Base-by-base conservation (phyloP, 2,329 filamentous ascomycete genomes). In the Fusarium duplospermum region DNA sequence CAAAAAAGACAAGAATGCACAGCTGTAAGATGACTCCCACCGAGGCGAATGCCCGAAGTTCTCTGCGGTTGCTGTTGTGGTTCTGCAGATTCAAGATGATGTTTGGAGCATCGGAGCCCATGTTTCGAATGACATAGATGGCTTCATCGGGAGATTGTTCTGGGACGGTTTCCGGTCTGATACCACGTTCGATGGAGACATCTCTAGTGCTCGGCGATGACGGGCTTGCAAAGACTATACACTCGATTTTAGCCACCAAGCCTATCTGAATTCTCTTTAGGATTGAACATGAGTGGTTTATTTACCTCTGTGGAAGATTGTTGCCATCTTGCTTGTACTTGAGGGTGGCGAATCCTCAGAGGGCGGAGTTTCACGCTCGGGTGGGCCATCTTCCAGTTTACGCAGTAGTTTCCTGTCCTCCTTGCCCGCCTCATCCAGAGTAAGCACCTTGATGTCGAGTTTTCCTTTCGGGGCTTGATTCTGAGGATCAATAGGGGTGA, bases 371-470 rank as follows among this genome's bases (percentile, higher is more conserved):
- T 47, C 7, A 24, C 22, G 2, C 3, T 6, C 9, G n/a, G 40
- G 10, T 11, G 29, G 31, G 31, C 11, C 11, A 0, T 33, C 11
- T 33, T 13, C 31, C 9, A 31, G 29, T 10, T 31, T 33, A 3
- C 33, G 33, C 11, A 45, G 9, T 1, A 50, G 45, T 9, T n/a
- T 52, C 9, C 11, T 29, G 16, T 13, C 2, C 16, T 0, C 24
- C 2, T 7, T 29, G 10, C 47, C 31, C 2, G 47, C 47, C 0
- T 31, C 47, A 1, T 52, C 27, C 1, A 52, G 9, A n/a, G 24
- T 29, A 4, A 29, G 0, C 4, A 7, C 10, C 2, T 6, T n/a
- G 10, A 52, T 52, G 0, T 29, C 47, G 2, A 8, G 24, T 1
- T n/a, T n/a, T 2, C 8, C 4, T 10, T n/a, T 18, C 7, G 7